phyloP scores from a whole-genome alignment of 345 rosid species.

The Mallotus nudiflorus region DNA sequence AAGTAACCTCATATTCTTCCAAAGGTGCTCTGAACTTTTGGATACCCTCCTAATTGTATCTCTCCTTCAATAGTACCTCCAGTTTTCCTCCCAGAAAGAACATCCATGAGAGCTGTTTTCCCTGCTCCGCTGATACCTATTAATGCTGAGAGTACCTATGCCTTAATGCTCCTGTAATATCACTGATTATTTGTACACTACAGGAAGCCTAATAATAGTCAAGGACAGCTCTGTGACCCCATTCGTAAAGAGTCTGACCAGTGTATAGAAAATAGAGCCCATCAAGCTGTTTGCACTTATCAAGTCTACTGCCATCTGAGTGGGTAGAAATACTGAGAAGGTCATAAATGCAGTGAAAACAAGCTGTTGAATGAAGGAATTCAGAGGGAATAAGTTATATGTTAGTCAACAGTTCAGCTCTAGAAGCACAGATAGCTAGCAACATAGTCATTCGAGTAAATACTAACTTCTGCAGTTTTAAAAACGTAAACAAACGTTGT shows the following conservation, averaged over 20 bases:
- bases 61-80: constrained; percentile 73
- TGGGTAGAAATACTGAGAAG: constrained; percentile 38
- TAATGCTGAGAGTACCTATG: constrained; percentile 76
- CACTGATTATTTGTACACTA: constrained; percentile 48
- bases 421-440: no score
- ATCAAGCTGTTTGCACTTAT: constrained; percentile 37
- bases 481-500: constrained; percentile 42
- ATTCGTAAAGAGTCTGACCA: constrained; percentile 36
- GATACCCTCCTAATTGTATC: constrained; percentile 60
- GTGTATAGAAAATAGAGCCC: constrained; percentile 39
- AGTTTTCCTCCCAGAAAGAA: constrained; percentile 84
- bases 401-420: no score
- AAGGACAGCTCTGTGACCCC: constrained; percentile 49
- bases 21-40: constrained; percentile 69
- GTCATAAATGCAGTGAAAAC: constrained; percentile 31
- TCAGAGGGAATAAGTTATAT: no score
- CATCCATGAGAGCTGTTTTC: constrained; percentile 82
- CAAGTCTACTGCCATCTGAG: constrained; percentile 31
- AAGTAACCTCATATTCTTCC: constrained; percentile 86
- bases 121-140: constrained; percentile 96
- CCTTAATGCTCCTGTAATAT: constrained; percentile 60
- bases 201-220: constrained; percentile 43
- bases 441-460: no score
- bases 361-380: no score
- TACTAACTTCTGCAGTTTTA: constrained; percentile 33